phyloP scores from a whole-genome alignment of 2,329 filamentous ascomycete species.

The Xylariaceae sp. region DNA sequence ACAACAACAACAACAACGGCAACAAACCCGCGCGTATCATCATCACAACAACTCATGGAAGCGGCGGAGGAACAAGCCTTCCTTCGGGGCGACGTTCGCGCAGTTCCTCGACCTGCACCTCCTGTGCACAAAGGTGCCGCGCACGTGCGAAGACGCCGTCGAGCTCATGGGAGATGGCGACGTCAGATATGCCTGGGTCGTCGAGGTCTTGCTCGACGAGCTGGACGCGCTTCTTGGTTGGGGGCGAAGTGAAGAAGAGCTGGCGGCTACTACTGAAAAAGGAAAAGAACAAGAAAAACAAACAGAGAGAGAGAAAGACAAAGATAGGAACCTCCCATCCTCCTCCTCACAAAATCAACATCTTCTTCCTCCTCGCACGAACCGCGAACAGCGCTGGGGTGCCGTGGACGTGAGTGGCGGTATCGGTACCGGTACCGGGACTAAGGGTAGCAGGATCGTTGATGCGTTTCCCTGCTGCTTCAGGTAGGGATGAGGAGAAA shows the following conservation, averaged over 20 bases:
- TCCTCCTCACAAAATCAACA: no score
- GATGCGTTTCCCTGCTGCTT: constrained; percentile 31
- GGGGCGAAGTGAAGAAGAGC: constrained; percentile 3
- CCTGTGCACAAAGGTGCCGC: constrained; percentile 42
- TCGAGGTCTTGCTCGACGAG: constrained; percentile 50
- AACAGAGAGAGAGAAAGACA: neutral
- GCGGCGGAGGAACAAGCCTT: constrained; percentile 39
- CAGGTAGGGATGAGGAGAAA: constrained; percentile 9
- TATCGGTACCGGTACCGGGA: constrained; percentile 40
- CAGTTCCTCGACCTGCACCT: constrained; percentile 52
- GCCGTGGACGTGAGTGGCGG: constrained; percentile 38
- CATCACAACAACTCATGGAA: constrained; percentile 5
- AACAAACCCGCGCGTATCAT: no score
- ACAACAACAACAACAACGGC: no score
- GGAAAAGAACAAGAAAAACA: no score
- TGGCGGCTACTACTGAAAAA: no score
- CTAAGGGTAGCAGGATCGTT: constrained; percentile 33
- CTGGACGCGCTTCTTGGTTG: constrained; percentile 41
- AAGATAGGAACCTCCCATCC: neutral
- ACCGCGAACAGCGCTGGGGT: constrained; percentile 50
- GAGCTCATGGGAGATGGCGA: constrained; percentile 9
- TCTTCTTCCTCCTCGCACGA: constrained; percentile 15
- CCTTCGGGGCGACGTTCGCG: constrained; percentile 50
- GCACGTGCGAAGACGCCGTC: constrained; percentile 32
- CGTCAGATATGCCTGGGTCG: constrained; percentile 35